phyloP scores from a whole-genome alignment of 805 yeast genomes.

The Lipomyces yamanashiensis region DNA sequence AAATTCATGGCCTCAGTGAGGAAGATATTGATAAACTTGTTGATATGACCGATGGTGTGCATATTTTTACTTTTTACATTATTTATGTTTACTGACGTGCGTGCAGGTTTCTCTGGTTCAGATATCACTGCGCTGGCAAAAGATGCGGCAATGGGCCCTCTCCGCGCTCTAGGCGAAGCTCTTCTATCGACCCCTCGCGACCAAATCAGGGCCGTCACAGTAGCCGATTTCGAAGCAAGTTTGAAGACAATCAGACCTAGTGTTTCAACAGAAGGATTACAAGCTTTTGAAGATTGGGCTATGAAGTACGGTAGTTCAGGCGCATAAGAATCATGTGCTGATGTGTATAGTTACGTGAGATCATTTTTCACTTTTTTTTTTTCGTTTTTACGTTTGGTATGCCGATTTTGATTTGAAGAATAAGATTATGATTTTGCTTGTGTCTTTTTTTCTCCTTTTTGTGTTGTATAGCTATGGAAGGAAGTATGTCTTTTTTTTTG shows the following conservation, averaged over 20 bases:
- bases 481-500: neutral
- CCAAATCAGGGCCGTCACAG: conserved; percentile 73
- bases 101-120: conserved; percentile 71
- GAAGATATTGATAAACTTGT: conserved; percentile 66
- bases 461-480: neutral
- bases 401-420: neutral
- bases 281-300: conserved; percentile 89
- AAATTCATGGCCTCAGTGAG: conserved; percentile 69
- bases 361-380: neutral
- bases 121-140: conserved; percentile 93
- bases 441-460: neutral
- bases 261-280: conserved; percentile 80
- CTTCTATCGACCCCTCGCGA: conserved; percentile 70
- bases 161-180: conserved; percentile 85
- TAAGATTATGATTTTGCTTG: neutral
- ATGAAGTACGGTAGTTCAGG: conserved; percentile 84
- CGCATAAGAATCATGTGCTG: conserved; percentile 50
- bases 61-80: neutral
- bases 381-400: no score
- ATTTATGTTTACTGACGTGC: neutral
- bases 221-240: conserved; percentile 76
- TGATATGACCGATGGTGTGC: conserved; percentile 71
- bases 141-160: conserved; percentile 98
- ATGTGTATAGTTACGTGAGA: neutral
- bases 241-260: conserved; percentile 83